Evolutionary conservation across 345 rosid species (phyloP), one percentile per base, ranked within the genome.

Genomic region (Lepidium aucheri): DNA sequence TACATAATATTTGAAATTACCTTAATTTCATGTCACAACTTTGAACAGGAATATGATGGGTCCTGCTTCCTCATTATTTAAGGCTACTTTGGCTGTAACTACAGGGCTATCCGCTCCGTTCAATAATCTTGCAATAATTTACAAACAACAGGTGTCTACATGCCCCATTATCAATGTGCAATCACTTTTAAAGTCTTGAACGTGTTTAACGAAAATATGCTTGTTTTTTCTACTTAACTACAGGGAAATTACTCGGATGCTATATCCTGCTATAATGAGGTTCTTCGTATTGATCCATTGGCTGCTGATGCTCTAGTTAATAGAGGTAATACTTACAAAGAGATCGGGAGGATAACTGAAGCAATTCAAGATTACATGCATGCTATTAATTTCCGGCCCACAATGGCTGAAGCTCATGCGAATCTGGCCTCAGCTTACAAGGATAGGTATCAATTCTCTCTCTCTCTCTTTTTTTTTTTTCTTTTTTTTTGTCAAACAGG

Each of bases 341-440:
- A 95, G 84, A 79, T 89, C 63, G 97, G 99, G 61, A 83, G 97
- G 79, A 95, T 91, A 33, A 82, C 72, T 70, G 99, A 95, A 73
- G 99, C 99, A 17, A 91, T 95, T 62, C 97, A 95, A 68, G 99
- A 95, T 71, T 95, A 95, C 53, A 56, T 84, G 20, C 80, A 83
- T 65, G 99, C 99, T 49, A 89, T 95, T 52, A 87, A 11, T 51
- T 70, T 89, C 60, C 81, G 95, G 58, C 99, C 99, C 42, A 63
- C 85, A 39, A 95, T 95, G 99, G 93, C 97, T 59, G 99, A 95
- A 79, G 99, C 99, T 40, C 99, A 95, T 83, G 97, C 99, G 69
- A 95, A 95, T 77, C 76, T 95, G 72, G 99, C 99, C 67, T 95
- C 99, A n/a, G 97, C 99, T 63, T 91, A 95, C 67, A 95, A 95